Conservation (phyloP, 176 grass and related monocot species). For the Triticum aestivum region DNA sequence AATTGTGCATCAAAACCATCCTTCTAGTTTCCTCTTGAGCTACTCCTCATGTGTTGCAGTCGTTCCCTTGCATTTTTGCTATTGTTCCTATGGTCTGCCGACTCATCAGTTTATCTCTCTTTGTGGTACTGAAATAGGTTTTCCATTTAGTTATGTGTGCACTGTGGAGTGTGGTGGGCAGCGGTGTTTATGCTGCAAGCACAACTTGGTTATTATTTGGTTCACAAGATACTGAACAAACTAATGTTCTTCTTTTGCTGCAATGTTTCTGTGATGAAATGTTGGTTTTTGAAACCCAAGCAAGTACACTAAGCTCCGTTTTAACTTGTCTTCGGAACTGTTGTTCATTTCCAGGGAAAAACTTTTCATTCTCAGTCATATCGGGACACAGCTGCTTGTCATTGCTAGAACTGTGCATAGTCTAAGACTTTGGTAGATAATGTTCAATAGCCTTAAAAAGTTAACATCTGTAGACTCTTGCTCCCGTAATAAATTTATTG, state of each 20-base stretch:
- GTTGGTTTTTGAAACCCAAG: neutral
- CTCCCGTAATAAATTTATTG: neutral
- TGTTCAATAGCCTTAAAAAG: neutral
- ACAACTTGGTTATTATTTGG: neutral
- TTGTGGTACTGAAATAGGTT: too few relatives aligned
- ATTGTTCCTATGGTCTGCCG: too few relatives aligned
- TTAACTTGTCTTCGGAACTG: neutral
- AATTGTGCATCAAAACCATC: neutral
- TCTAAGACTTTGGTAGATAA: slow-evolving; percentile 10
- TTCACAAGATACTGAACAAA: neutral
- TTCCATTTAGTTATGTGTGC: too few relatives aligned
- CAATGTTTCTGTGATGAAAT: neutral
- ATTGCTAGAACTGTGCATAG: slow-evolving; percentile 4
- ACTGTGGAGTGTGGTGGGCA: too few relatives aligned
- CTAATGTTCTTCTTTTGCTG: neutral
- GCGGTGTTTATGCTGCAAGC: neutral
- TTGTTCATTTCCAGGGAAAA: neutral
- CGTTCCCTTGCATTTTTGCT: too few relatives aligned
- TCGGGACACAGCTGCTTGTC: neutral
- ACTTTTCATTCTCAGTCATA: neutral
- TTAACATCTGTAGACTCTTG: neutral
- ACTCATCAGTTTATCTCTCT: too few relatives aligned
- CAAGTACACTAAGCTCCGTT: neutral
- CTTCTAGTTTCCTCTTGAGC: neutral
- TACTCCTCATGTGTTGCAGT: neutral